Conservation (phyloP, 305 asterid species). For the Fraxinus velutina region DNA sequence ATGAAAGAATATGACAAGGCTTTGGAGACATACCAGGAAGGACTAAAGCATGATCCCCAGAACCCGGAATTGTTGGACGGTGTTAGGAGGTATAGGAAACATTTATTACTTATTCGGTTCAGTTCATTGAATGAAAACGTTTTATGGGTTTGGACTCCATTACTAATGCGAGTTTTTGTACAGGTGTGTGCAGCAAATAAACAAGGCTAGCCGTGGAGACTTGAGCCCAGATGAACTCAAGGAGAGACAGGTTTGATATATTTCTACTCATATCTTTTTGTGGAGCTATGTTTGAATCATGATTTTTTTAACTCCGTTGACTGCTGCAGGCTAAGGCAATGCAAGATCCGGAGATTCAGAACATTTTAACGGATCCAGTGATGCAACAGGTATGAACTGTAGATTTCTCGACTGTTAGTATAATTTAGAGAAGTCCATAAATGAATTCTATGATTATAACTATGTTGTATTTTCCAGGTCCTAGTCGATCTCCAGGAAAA, state of each 20-base stretch:
- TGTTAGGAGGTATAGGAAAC: conserved; percentile 52
- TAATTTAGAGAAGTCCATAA: background rate
- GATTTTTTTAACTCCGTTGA: background rate
- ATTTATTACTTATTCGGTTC: background rate
- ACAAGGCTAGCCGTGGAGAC: conserved; percentile 88
- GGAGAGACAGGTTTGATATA: conserved; percentile 79
- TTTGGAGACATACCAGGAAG: conserved; percentile 82
- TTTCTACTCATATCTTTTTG: background rate
- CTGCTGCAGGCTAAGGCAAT: conserved; percentile 67
- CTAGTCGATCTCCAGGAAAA: conserved; percentile 72
- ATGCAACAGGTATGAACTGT: conserved; percentile 70
- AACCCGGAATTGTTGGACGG: conserved; percentile 81
- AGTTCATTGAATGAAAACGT: background rate
- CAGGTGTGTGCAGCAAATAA: conserved; percentile 81
- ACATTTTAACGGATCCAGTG: conserved; percentile 79
- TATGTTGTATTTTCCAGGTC: conserved; percentile 38
- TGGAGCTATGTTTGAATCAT: background rate
- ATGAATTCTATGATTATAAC: background rate
- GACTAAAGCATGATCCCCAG: conserved; percentile 68
- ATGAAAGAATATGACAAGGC: conserved; percentile 91
- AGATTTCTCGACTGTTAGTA: background rate
- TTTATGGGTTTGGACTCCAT: background rate
- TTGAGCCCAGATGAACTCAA: conserved; percentile 81
- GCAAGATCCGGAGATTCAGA: conserved; percentile 94
- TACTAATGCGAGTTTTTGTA: background rate